Evolutionary conservation across 1,139 yeast genomes (phyloP).

Genomic region (Pichia sorboxylosa): DNA sequence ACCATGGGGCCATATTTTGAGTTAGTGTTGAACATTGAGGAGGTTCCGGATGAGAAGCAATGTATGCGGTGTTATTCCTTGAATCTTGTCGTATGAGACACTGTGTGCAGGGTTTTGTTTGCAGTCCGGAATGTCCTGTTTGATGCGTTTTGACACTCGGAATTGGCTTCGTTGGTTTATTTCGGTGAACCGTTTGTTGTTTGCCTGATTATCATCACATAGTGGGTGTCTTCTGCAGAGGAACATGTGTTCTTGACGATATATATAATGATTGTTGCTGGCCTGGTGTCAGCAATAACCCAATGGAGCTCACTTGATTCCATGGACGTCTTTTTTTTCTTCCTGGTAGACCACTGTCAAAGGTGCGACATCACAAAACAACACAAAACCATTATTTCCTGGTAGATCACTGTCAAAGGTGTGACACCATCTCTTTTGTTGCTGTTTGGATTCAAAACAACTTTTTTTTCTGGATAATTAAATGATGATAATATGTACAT

Average conservation of each 20-base stretch:
- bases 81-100: too few species aligned
- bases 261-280: constrained; percentile 17
- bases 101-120: too few species aligned
- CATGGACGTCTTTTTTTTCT: constrained; percentile 7
- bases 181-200: background rate
- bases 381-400: too few species aligned
- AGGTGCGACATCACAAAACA: constrained; percentile 9
- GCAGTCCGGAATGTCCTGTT: too few species aligned
- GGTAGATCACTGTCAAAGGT: constrained; percentile 6
- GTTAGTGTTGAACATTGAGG: too few species aligned
- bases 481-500: constrained; percentile 11
- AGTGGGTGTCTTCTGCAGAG: constrained; percentile 15
- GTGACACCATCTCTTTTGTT: constrained; percentile 5
- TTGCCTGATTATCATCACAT: constrained; percentile 8
- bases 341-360: constrained; percentile 3
- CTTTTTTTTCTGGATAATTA: background rate
- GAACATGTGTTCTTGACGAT: constrained; percentile 13
- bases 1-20: too few species aligned
- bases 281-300: constrained; percentile 11
- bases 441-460: background rate
- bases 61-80: too few species aligned
- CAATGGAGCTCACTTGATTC: constrained; percentile 20
- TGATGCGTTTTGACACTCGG: background rate
- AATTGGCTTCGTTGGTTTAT: background rate
- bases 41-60: too few species aligned